Evolutionary conservation across 169 alveolate species (phyloP).

Genomic region (Plasmodium sp.): DNA sequence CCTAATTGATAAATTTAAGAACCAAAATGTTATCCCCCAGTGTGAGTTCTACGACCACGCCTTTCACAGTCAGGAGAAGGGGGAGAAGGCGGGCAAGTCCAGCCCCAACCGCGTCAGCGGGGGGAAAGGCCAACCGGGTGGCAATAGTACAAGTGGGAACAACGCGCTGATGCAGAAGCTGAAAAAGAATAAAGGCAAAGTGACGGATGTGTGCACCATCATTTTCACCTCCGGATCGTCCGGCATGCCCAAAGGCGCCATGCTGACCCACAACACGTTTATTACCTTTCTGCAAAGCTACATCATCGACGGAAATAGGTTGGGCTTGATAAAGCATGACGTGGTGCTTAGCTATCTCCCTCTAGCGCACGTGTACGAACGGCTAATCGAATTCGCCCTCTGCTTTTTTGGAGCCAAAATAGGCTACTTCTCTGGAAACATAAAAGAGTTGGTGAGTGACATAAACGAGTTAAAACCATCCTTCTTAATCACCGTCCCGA

Average conservation of each 20-base stretch:
- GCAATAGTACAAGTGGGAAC: not conserved
- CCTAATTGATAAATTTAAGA: constrained; percentile 57
- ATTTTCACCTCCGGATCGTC: constrained; percentile 91
- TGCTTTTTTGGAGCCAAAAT: constrained; percentile 83
- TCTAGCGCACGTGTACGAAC: constrained; percentile 93
- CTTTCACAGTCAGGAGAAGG: not conserved
- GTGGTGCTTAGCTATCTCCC: constrained; percentile 92
- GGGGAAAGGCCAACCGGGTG: not conserved
- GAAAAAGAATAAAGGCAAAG: constrained; percentile 5
- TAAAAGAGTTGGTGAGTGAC: constrained; percentile 91
- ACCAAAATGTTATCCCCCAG: constrained; percentile 47
- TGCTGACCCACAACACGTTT: constrained; percentile 89
- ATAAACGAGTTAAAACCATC: constrained; percentile 82
- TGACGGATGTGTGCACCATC: constrained; percentile 46
- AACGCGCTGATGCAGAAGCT: not conserved
- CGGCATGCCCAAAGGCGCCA: constrained; percentile 97
- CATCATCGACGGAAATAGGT: constrained; percentile 79
- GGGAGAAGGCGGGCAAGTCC: not conserved
- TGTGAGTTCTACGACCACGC: not conserved
- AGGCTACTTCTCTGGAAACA: constrained; percentile 93
- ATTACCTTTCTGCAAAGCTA: constrained; percentile 81
- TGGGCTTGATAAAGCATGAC: constrained; percentile 77
- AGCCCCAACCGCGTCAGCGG: no score
- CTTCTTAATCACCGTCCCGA: constrained; percentile 84
- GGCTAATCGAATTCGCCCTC: constrained; percentile 85